Evolutionary conservation across 225 moss, liverwort and hornwort genomes (phyloP), one percentile per base, ranked within the genome.

Genomic region (Ulota crispa): DNA sequence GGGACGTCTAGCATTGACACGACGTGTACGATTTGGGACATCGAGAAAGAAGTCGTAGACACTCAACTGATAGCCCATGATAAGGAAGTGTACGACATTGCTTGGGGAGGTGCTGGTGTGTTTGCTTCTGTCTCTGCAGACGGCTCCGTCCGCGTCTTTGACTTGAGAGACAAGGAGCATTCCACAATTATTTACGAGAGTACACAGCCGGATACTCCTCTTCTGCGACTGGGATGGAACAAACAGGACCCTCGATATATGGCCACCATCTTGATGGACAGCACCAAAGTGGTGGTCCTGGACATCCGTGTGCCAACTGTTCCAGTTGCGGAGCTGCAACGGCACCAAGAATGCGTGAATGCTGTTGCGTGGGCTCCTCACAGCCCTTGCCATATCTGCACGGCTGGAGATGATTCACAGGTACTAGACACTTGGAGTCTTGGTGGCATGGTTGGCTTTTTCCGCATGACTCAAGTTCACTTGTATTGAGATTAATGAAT

Each of bases 81-180:
- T 88, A 94, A 94, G 76, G 95, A 90, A 76, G 95, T 95, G 23
- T 95, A 95, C 65, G 95, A 95, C 64, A 95, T 95, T 69, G 95
- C 95, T 10, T 95, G 95, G 95, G 95, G 95, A 82, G 95, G 95
- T 70, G 85, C 89, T 20, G 91, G 91, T n/a, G 94, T 94, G 61
- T 95, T 95, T 82, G 95, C 95, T n/a, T 95, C 95, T 47, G 95
- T 95, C 52, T 95, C 95, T 34, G 95, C 94, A 42, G 95, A 95
- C 71, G 95, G 95, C 27, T 95, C 95, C 24, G 94, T 95, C 36
- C 88, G 95, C 64, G 95, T 95, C 20, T 95, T 95, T 80, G 95
- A 95, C 80, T 68, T 95, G 78, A 87, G 95, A 70, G 94, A 95
- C 64, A 95, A 95, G 79, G 95, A 95, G 75, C 92, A 95, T 83